A percentile compares a stretch with the other conserved stretches of the same genome.
phyloP scores from a whole-genome alignment of 148 eudicot species.

The Persicaria tinctoria region DNA sequence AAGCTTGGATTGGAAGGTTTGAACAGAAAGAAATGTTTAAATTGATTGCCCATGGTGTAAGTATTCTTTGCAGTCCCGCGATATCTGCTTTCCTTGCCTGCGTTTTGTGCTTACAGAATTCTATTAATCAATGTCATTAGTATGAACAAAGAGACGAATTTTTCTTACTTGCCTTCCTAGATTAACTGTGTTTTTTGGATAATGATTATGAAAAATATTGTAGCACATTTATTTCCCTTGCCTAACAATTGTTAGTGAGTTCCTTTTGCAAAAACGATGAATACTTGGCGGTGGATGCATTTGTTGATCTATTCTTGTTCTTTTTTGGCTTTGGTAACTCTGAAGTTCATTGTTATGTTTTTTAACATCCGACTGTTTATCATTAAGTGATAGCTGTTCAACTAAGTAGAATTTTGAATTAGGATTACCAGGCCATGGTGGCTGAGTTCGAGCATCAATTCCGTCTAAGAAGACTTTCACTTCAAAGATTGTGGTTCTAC shows the following conservation, averaged over 20 bases:
- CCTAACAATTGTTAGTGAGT: background rate
- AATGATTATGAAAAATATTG: background rate
- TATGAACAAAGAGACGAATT: background rate
- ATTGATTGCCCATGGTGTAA: conserved; percentile 58
- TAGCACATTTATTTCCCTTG: background rate
- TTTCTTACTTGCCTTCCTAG: background rate
- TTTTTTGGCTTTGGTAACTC: background rate
- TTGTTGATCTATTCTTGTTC: background rate
- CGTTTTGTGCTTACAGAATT: background rate
- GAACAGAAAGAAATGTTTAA: conserved; percentile 69
- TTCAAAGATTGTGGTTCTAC: conserved; percentile 95
- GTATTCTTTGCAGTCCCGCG: conserved; percentile 2
- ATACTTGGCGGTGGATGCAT: background rate
- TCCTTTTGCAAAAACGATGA: background rate
- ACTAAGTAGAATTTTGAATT: conserved; percentile 14
- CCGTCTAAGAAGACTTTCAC: conserved; percentile 74
- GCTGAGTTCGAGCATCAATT: conserved; percentile 99
- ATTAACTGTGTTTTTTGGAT: too few species aligned
- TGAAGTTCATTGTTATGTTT: background rate
- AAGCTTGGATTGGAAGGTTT: conserved; percentile 86
- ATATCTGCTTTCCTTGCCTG: background rate
- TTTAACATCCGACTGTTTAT: background rate
- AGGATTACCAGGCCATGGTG: conserved; percentile 99
- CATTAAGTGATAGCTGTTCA: background rate
- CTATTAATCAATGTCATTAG: background rate